These are phyloP conservation scores for Phialophora expanda DNA, from an alignment of 2,329 filamentous ascomycete genomes.

Conservation along the genomic window DNA sequence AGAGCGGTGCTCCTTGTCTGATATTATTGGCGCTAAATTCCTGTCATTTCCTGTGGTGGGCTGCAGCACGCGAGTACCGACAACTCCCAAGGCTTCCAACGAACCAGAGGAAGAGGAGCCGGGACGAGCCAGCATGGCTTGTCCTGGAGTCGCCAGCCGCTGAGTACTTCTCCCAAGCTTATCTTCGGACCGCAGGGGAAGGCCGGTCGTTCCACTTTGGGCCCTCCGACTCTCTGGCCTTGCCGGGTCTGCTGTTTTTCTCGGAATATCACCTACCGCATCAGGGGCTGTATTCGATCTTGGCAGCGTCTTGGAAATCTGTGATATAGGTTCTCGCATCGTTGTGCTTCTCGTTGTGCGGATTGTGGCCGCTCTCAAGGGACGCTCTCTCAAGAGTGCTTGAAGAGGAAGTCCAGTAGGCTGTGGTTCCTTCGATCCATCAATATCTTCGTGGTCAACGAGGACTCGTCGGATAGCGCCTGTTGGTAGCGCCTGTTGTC, in stretches of 20 bases:
- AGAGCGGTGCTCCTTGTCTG: constrained; percentile 6
- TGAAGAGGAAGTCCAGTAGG: constrained; percentile 20
- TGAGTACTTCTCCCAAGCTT: constrained; percentile 6
- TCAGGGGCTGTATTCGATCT: constrained; percentile 34
- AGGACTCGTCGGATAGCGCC: constrained; percentile 18
- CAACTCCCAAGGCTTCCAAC: constrained; percentile 47
- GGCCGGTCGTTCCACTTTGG: constrained; percentile 2
- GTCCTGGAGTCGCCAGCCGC: constrained; percentile 1
- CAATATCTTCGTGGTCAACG: constrained; percentile 12
- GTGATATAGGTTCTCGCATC: constrained; percentile 16
- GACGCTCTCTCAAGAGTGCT: constrained; percentile 40
- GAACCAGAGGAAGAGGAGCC: constrained; percentile 31
- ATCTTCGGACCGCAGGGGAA: background rate
- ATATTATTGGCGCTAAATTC: background rate
- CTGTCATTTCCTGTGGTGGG: constrained; percentile 29
- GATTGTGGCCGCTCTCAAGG: constrained; percentile 39
- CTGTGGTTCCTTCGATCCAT: constrained; percentile 6
- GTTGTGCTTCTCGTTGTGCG: constrained; percentile 33
- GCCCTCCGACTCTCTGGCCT: constrained; percentile 15
- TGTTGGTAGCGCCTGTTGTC: constrained; percentile 50
- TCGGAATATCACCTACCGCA: constrained; percentile 25
- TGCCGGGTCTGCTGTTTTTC: constrained; percentile 12
- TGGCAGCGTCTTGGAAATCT: constrained; percentile 30
- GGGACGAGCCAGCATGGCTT: constrained; percentile 11
- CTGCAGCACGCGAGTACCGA: constrained; percentile 44